phyloP scores from a whole-genome alignment of 192 early-diverging fungal species.

The Linnemannia exigua region DNA sequence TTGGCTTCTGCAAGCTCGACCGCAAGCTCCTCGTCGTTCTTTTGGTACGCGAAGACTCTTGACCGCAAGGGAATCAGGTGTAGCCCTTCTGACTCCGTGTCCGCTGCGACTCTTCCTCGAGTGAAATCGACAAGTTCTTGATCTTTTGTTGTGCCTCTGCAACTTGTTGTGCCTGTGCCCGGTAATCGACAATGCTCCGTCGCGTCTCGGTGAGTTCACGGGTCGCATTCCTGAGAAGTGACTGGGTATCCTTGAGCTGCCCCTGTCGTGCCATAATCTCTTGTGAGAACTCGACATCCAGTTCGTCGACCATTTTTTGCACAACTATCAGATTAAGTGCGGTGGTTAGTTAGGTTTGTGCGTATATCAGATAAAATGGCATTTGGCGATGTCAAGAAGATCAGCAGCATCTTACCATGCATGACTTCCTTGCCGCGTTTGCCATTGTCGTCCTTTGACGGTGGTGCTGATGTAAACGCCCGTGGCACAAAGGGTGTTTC shows the following conservation, averaged over 20 bases:
- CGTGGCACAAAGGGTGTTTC: conserved; percentile 39
- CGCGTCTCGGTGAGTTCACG: conserved; percentile 69
- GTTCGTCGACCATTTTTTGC: conserved; percentile 75
- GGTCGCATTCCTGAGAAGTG: conserved; percentile 66
- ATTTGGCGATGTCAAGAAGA: background rate
- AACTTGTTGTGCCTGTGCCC: conserved; percentile 64
- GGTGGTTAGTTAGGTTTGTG: background rate
- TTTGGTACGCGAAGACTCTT: conserved; percentile 55
- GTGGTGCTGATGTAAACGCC: conserved; percentile 14
- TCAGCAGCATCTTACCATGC: conserved; percentile 24
- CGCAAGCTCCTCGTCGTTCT: conserved; percentile 61
- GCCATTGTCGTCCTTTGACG: conserved; percentile 21
- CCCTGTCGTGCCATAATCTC: conserved; percentile 70
- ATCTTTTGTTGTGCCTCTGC: conserved; percentile 74
- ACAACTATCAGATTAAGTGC: conserved; percentile 60
- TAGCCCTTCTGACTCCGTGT: conserved; percentile 56
- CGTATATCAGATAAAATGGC: too few species aligned
- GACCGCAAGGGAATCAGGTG: conserved; percentile 50
- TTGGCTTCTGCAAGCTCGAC: conserved; percentile 70
- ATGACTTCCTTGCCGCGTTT: conserved; percentile 59
- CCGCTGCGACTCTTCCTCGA: conserved; percentile 63
- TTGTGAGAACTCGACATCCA: conserved; percentile 77
- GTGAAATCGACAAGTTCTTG: conserved; percentile 69
- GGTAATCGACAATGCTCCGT: conserved; percentile 64
- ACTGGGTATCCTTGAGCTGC: conserved; percentile 68